Base-by-base conservation (phyloP, 257 asterid genomes). In the Solanum chiquidenum region DNA sequence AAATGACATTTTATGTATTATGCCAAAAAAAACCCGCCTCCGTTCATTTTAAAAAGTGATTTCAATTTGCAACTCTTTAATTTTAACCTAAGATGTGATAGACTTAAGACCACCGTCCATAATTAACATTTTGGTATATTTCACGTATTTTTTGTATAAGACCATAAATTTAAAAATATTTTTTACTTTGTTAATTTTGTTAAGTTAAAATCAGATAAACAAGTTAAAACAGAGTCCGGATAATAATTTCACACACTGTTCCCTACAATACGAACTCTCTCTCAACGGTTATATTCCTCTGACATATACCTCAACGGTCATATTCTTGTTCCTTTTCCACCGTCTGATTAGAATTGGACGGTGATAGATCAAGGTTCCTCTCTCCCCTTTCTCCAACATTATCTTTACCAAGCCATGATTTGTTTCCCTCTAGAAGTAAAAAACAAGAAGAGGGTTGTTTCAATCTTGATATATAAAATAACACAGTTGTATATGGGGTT, bases 211-310 rank as follows among this genome's bases (percentile, higher is more conserved):
- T 29, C 11, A 13, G 12, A 69, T 0, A 7, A 31, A 69, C 1
- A 29, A 69, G 1, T 29, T 29, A 6, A 0, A 69, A 13, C 21
- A 9, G 11, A 21, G 4, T 2, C 0, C 3, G 0, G 1, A 7
- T 38, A 44, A 79, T 55, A 84, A 86, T 33, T 37, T 49, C 18
- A 16, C 80, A 10, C 88, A 66, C 64, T 86, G 88, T 46, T 91
- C 93, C 88, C 90, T 88, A 91, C 93, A 85, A 85, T 90, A 80
- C 90, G 90, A 89, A 84, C 90, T 86, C 88, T 91, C 89, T 83
- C 91, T 83, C 92, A 94, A 95, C 98, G 98, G 98, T 92, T 95
- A 90, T 90, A 94, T 94, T 95, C 88, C 90, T 88, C 96, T 93
- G 94, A 94, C 98, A 93, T 69, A 71, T 89, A 58, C 46, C 85